Evolutionary conservation across 2,329 filamentous ascomycete species (phyloP), one percentile per base, ranked within the genome.

Genomic region (Myriosclerotinia duriaeana): DNA sequence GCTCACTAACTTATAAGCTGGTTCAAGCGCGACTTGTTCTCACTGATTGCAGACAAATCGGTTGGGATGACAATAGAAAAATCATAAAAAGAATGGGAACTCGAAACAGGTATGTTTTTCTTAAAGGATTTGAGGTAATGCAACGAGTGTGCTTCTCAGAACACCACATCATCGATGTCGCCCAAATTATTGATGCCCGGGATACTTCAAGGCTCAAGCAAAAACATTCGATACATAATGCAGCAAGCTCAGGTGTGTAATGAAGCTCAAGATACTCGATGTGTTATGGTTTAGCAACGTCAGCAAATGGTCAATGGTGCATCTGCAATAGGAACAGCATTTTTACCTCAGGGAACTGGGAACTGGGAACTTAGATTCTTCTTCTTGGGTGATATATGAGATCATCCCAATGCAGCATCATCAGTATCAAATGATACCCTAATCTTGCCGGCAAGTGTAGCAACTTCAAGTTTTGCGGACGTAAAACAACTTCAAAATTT

Each of bases 131-230:
- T 12, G 5, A 8, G 6, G 14, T 36, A 34, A 26, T 26, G 26
- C 11, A 46, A n/a, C 69, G 71, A 67, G 72, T 14, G n/a, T 56
- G 14, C n/a, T 36, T 11, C 30, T 5, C 30, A 76, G 73, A 75
- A 75, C 65, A 75, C 71, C 34, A 75, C 42, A 69, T 74, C n/a
- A 65, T 75, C 11, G 66, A 75, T 55, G 68, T 75, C 5, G 73
- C 72, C 36, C 54, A 72, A 72, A 69, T 76, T 15, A 67, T 70
- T 40, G 73, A 75, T 55, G 69, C 66, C 55, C 71, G 73, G 26
- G 56, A 70, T 36, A 30, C 20, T 12, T 68, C 64, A 46, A 71
- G 71, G 26, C 26, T 26, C 26, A 26, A 26, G 26, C 58, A 40
- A 55, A n/a, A 70, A 72, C 22, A 69, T 61, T 30, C 71, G 74